Conservation (phyloP, 1,139 yeast species). For the Magnusiomyces tetraspermus region DNA sequence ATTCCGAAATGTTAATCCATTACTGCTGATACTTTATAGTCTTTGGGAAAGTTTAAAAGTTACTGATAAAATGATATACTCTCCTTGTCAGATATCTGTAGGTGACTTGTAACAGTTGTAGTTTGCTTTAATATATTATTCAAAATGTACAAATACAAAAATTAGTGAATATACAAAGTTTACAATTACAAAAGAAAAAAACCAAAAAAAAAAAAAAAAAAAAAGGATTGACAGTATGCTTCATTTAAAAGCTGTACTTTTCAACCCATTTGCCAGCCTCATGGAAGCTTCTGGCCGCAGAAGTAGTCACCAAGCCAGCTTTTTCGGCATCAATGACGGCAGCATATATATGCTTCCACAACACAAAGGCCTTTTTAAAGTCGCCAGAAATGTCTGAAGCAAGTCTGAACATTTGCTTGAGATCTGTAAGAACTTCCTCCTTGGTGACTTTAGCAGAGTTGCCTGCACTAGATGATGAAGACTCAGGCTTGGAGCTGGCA, state of each 20-base stretch:
- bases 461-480: not conserved
- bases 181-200: not conserved
- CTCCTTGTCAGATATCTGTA: no score
- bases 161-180: no score
- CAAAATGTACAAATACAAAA: no score
- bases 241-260: not conserved
- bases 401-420: constrained; percentile 24
- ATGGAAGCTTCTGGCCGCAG: constrained; percentile 32
- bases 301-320: constrained; percentile 32
- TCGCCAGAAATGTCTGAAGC: constrained; percentile 34
- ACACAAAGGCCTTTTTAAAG: constrained; percentile 36
- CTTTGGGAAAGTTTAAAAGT: no score
- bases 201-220: not conserved
- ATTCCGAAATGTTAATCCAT: no score
- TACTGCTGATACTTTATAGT: no score
- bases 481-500: constrained; percentile 7
- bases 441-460: constrained; percentile 17
- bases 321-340: constrained; percentile 31
- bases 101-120: no score
- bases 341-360: constrained; percentile 32
- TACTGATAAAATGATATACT: no score
- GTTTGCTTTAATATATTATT: no score
- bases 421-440: constrained; percentile 14
- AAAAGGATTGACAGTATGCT: no score
- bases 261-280: constrained; percentile 40